Evolutionary conservation across 1,139 yeast genomes (phyloP).

Genomic region (Taiozyma sp.): DNA sequence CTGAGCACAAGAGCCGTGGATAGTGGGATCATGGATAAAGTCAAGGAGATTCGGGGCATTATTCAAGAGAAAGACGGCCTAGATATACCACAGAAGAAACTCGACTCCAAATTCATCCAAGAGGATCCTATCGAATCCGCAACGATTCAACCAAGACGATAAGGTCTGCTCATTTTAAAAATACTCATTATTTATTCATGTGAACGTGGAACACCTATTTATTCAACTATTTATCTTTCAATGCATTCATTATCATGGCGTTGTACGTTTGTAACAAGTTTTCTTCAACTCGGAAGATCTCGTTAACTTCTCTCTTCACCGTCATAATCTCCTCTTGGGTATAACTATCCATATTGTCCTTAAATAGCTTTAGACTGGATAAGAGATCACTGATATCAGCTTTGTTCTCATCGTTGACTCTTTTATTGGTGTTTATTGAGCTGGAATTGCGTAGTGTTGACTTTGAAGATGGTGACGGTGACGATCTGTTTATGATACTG

Average conservation of each 20-base stretch:
- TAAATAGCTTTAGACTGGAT: slow-evolving; percentile 13
- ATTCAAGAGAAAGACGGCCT: background rate
- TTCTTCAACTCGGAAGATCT: slow-evolving; percentile 16
- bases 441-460: background rate
- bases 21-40: background rate
- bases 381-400: slow-evolving; percentile 12
- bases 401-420: slow-evolving; percentile 10
- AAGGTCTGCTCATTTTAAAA: background rate
- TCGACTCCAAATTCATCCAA: background rate
- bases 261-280: slow-evolving; percentile 16
- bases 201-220: background rate
- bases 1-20: background rate
- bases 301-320: slow-evolving; percentile 17
- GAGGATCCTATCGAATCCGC: slow-evolving; percentile 33
- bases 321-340: slow-evolving; percentile 13
- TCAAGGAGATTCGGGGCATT: slow-evolving; percentile 5
- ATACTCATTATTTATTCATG: background rate
- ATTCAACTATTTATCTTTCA: slow-evolving; percentile 3
- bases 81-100: background rate
- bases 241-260: slow-evolving; percentile 9
- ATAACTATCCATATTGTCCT: slow-evolving; percentile 15
- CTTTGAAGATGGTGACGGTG: slow-evolving; percentile 6
- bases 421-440: background rate
- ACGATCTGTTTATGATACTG: slow-evolving; percentile 1
- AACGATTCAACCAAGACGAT: slow-evolving; percentile 29